A percentile compares a stretch with the other conserved stretches of the same genome.
Evolutionary conservation across 2,329 filamentous ascomycete species (phyloP).

Genomic region (Beauveria asiatica): DNA sequence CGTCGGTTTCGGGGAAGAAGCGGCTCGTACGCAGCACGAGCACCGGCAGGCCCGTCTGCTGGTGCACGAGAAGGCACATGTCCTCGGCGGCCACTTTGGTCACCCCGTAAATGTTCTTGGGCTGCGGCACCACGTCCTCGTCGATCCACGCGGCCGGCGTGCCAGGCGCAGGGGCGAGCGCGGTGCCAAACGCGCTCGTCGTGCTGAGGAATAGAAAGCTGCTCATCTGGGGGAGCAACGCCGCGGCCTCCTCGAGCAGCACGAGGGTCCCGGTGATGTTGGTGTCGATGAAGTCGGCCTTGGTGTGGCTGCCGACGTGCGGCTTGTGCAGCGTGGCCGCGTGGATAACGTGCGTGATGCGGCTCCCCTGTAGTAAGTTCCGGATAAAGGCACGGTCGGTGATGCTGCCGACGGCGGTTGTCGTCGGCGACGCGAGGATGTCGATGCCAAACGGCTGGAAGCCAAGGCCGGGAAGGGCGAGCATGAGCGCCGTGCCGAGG

Average conservation of each 20-base stretch:
- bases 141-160: conserved; percentile 35
- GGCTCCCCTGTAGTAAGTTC: conserved; percentile 22
- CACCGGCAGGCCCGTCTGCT: conserved; percentile 29
- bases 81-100: conserved; percentile 42
- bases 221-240: conserved; percentile 18
- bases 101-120: conserved; percentile 41
- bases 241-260: conserved; percentile 32
- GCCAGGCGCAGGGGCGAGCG: conserved; percentile 28
- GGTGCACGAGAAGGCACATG: conserved; percentile 33
- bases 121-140: conserved; percentile 30
- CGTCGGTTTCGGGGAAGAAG: conserved; percentile 41
- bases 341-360: conserved; percentile 34
- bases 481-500: conserved; percentile 37
- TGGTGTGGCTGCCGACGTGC: conserved; percentile 36
- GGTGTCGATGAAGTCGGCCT: conserved; percentile 33
- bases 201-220: conserved; percentile 39
- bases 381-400: conserved; percentile 26
- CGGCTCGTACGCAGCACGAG: conserved; percentile 37
- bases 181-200: conserved; percentile 35
- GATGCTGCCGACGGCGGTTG: conserved; percentile 29
- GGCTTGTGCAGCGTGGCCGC: conserved; percentile 40
- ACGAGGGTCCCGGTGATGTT: conserved; percentile 36
- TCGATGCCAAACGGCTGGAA: conserved; percentile 36
- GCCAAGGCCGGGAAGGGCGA: conserved; percentile 29
- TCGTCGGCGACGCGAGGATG: conserved; percentile 29